Percentiles rank a stretch among this genome's conserved stretches.
phyloP scores from a whole-genome alignment of 1,139 yeast genomes.

The Geotrichum fermentans region DNA sequence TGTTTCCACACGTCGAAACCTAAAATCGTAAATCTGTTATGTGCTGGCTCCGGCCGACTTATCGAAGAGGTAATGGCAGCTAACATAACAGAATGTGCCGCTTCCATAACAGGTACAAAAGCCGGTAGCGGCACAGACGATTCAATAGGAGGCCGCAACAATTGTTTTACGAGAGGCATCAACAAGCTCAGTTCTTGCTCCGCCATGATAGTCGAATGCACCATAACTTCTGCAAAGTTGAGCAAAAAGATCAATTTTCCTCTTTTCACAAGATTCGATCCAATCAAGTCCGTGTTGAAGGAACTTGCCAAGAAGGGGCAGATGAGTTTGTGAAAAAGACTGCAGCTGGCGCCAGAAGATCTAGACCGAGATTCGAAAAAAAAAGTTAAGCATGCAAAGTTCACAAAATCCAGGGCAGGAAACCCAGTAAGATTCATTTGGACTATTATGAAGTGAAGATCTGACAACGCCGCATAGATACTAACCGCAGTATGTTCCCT shows the following conservation, averaged over 20 bases:
- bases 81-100: neutral
- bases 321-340: constrained; percentile 6
- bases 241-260: constrained; percentile 54
- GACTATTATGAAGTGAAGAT: constrained; percentile 51
- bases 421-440: constrained; percentile 68
- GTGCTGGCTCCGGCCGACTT: too few species aligned
- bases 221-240: constrained; percentile 55
- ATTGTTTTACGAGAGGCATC: neutral
- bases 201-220: too few species aligned
- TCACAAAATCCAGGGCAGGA: constrained; percentile 63
- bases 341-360: constrained; percentile 3
- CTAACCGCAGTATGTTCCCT: constrained; percentile 35
- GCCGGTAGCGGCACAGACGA: neutral
- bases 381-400: constrained; percentile 49
- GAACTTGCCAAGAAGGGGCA: constrained; percentile 1
- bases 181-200: too few species aligned
- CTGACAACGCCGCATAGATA: constrained; percentile 46
- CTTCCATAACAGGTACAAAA: neutral
- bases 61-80: too few species aligned
- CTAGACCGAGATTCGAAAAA: constrained; percentile 35
- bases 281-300: neutral
- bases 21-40: too few species aligned
- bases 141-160: neutral
- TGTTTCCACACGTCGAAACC: too few species aligned
- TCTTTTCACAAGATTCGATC: constrained; percentile 39